Base-by-base conservation (phyloP, 768 basidiomycete genomes). In the Agaricus subrufescens region DNA sequence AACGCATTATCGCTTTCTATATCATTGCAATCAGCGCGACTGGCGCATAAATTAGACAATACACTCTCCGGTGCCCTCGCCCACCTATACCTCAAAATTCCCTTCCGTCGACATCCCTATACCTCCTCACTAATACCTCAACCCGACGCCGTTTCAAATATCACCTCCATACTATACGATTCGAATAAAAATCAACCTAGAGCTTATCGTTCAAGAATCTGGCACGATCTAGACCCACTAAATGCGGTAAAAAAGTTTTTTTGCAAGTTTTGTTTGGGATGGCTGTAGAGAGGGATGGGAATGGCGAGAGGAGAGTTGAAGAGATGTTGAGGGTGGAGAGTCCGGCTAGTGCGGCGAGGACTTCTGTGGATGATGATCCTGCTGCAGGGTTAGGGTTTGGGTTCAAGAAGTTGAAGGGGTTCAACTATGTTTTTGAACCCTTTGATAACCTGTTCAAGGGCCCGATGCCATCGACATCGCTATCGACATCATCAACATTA, bases 1-100 rank as follows among this genome's bases (percentile, higher is more conserved):
- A 80, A 87, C 45, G 66, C 75, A 14, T 66, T 69, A 48, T 81
- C 86, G 29, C 77, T 93, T 51, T 73, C 75, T 44, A 72, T 85
- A 52, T 63, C 93, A 10, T 75, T 92, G 46, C 77, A 83, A 51
- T 73, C 83, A 1, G 84, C 86, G 1, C 73, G 84, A 2, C 70
- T 77, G 15, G 80, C 83, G 3, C 68, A 72, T 25, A 73, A 75
- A 50, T 67, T 80, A 59, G 81, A 86, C 54, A 75, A 80, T 25
- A 73, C 79, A 8, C 72, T 83, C 44, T 51, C 74, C 2, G 82
- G 81, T 15, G 78, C 77, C 5, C 60, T 85, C 3, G 76, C 80
- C 3, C 71, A 79, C 23, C 65, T 82, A 4, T 70, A 71, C 10
- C 58, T 75, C 2, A 67, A 69, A 49, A 73, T 67, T 46, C 69